Base-by-base conservation (phyloP, 768 basidiomycete genomes). In the Cystobasidium tubakii region DNA sequence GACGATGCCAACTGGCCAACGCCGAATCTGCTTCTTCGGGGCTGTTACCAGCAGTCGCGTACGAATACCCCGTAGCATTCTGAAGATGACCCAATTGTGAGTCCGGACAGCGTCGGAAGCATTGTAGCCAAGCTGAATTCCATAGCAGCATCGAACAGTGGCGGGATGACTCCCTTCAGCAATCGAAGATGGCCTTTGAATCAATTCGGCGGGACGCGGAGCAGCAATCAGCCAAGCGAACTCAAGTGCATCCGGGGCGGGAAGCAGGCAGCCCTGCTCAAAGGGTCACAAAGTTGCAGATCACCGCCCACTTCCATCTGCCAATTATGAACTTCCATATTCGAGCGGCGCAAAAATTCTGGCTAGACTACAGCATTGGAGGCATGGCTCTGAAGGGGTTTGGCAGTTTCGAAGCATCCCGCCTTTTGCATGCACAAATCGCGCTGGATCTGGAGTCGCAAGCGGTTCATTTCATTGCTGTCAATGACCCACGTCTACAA, bases 121-220 rank as follows among this genome's bases (percentile, higher is more conserved):
- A n/a, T n/a, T n/a, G 34, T 7, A n/a, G 36, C 63, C 13, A 19
- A 12, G 34, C 63, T 65, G 27, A 60, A 15, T 60, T 29, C 4
- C 6, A 29, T 6, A 86, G 85, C 43, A 92, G 91, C 78, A 80
- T 88, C 29, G 88, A 91, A 77, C 88, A 91, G 77, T 93, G 92
- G 92, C 84, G 86, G 77, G 86, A 86, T 3, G 88, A 91, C 77
- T 91, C 88, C 77, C 83, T 92, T 34, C 88, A 91, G 21, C 88
- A 85, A 63, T 80, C 79, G 50, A 46, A 55, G 39, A 44, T 74
- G 6, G 66, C 74, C 25, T 73, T 77, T n/a, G 53, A 73, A 15
- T 76, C 76, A 27, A 74, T 77, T 0, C 73, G 76, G 4, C 29
- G 55, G 19, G 74, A 73, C 27, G 62, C 76, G 25, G 77, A 77